phyloP scores from a whole-genome alignment of 2,329 filamentous ascomycete species.

The Fusarium stilboides region DNA sequence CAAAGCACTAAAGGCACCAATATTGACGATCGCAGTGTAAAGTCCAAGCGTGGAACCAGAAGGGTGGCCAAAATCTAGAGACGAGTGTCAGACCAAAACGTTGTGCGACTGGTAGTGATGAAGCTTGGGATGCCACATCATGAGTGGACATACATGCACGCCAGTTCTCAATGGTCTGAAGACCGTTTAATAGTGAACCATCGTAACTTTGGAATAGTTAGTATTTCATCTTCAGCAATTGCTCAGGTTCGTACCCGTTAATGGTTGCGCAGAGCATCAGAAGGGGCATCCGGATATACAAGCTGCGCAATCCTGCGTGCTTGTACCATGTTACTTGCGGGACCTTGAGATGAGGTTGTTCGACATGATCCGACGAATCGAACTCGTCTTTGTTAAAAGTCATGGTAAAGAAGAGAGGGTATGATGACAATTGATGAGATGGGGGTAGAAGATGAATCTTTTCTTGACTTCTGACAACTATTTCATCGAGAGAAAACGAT shows the following conservation, averaged over 20 bases:
- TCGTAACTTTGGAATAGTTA: neutral
- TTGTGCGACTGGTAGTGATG: no score
- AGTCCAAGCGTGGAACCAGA: neutral
- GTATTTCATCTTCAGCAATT: neutral
- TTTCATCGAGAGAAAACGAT: no score
- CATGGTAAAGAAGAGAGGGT: neutral
- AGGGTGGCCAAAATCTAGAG: neutral
- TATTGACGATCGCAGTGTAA: conserved; percentile 6
- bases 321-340: neutral
- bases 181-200: neutral
- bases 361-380: neutral
- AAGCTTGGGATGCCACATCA: neutral
- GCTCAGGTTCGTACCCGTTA: neutral
- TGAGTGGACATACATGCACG: neutral
- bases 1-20: neutral
- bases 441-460: no score
- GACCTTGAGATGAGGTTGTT: neutral
- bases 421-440: no score
- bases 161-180: neutral
- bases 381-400: neutral
- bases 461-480: no score
- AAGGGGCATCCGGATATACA: conserved; percentile 1
- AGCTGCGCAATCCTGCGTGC: neutral
- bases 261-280: conserved; percentile 7
- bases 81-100: neutral